Evolutionary conservation across 1,139 yeast species (phyloP).

Genomic region (Yamadazyma aaseri): DNA sequence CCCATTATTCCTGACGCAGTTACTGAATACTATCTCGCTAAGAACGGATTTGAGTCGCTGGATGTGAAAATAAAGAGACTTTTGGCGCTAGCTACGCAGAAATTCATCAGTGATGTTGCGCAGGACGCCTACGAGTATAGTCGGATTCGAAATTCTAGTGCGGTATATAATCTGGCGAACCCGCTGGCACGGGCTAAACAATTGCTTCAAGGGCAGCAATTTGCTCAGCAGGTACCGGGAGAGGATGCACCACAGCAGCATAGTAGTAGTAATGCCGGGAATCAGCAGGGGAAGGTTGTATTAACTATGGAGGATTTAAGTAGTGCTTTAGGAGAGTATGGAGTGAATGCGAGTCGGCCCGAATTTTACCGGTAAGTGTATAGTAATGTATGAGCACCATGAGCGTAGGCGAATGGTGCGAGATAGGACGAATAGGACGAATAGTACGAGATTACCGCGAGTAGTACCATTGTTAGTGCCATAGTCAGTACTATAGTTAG

Average conservation of each 20-base stretch:
- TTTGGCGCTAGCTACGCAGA: conserved; percentile 92
- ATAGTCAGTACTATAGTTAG: too few species aligned
- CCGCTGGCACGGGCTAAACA: conserved; percentile 88
- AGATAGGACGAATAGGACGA: not conserved
- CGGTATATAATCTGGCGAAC: conserved; percentile 79
- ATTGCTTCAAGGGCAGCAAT: conserved; percentile 65
- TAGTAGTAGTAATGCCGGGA: conserved; percentile 47
- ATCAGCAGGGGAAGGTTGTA: conserved; percentile 72
- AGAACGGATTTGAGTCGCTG: conserved; percentile 83
- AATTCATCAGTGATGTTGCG: conserved; percentile 90
- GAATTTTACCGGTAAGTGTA: conserved; percentile 62
- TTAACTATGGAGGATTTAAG: conserved; percentile 87
- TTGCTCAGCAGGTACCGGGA: conserved; percentile 44
- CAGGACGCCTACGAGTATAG: conserved; percentile 96
- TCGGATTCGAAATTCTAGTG: conserved; percentile 78
- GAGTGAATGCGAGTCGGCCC: conserved; percentile 85
- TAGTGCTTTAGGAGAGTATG: conserved; percentile 88
- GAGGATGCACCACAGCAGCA: conserved; percentile 36
- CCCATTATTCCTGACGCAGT: conserved; percentile 98
- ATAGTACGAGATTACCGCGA: not conserved
- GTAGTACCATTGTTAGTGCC: too few species aligned
- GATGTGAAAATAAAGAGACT: conserved; percentile 81
- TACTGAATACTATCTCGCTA: conserved; percentile 88
- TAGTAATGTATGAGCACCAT: too few species aligned
- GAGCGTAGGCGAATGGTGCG: not conserved